Evolutionary conservation across 2,329 filamentous ascomycete species (phyloP).

Genomic region (Aspergillus brunneoviolaceus): DNA sequence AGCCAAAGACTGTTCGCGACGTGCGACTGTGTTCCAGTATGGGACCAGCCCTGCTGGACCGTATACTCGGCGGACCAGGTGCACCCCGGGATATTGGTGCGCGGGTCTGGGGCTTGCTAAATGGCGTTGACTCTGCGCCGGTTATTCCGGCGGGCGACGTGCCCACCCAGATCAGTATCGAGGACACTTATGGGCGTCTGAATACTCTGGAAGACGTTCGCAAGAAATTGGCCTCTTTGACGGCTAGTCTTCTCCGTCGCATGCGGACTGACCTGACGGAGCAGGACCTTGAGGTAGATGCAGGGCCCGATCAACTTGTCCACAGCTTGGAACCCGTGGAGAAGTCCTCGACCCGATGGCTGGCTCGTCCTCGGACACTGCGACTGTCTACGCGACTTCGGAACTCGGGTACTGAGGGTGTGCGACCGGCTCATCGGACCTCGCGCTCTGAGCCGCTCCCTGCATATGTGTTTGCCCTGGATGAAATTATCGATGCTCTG

Average conservation of each 20-base stretch:
- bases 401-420: constrained; percentile 53
- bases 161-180: constrained; percentile 88
- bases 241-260: constrained; percentile 68
- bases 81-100: constrained; percentile 68
- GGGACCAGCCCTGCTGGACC: constrained; percentile 64
- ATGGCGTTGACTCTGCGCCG: constrained; percentile 74
- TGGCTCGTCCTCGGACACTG: constrained; percentile 76
- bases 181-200: constrained; percentile 81
- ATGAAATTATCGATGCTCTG: constrained; percentile 57
- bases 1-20: constrained; percentile 61
- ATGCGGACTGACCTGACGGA: constrained; percentile 76
- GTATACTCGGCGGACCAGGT: constrained; percentile 68
- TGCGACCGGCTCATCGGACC: constrained; percentile 61
- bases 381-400: constrained; percentile 74
- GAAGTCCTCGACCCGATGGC: constrained; percentile 57
- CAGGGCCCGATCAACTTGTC: neutral
- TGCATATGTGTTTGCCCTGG: constrained; percentile 67
- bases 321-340: constrained; percentile 20
- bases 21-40: constrained; percentile 65
- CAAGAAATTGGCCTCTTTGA: constrained; percentile 67
- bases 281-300: constrained; percentile 42
- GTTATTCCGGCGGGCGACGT: constrained; percentile 70
- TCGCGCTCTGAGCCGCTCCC: constrained; percentile 76
- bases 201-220: constrained; percentile 63
- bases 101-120: constrained; percentile 73